Evolutionary conservation across 176 grass and related monocot genomes (phyloP), one percentile per base, ranked within the genome.

Genomic region (Zoysia japonica): DNA sequence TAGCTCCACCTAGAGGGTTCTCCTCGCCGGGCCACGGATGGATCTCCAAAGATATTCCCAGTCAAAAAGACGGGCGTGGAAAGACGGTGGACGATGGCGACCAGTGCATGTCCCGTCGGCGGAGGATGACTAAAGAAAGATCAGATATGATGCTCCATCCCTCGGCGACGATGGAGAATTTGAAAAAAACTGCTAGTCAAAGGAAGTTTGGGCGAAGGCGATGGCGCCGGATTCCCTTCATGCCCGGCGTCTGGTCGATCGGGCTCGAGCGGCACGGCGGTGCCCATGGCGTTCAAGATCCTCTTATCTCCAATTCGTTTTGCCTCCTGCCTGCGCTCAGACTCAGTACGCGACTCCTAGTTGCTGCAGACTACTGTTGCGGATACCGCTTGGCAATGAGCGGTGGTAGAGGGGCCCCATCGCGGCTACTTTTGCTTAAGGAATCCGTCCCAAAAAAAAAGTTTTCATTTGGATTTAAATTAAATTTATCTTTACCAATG

Each of bases 11-110:
- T 88, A 68, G 80, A 87, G 52, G 28, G 28, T 28, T 28, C 77
- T 70, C 38, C 16, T 70, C 43, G 77, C 28, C 28, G n/a, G 76
- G 81, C 61, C 70, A 75, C 72, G 76, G 74, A 57, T 19, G 53
- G 14, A 39, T 51, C 65, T 66, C 64, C 66, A 13, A 41, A 61
- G 83, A 89, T 85, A 89, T 89, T 89, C 82, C 78, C 78, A 78
- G 87, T 89, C 82, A 88, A 88, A 88, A 88, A 88, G 76, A 55
- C 57, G 65, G 71, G 56, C 82, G 77, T 85, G 77, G 82, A 88
- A 85, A 75, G 66, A 41, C 59, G 48, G 40, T 14, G 67, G 3
- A 9, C 68, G 80, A 84, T 54, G 75, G 75, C 61, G 69, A 83
- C 66, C 40, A 40, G 3, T 41, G 69, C 76, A 60, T 57, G 73